These are phyloP conservation scores for Discostella stelligera DNA, from an alignment of 352 stramenopile species.

Conservation along the genomic window DNA sequence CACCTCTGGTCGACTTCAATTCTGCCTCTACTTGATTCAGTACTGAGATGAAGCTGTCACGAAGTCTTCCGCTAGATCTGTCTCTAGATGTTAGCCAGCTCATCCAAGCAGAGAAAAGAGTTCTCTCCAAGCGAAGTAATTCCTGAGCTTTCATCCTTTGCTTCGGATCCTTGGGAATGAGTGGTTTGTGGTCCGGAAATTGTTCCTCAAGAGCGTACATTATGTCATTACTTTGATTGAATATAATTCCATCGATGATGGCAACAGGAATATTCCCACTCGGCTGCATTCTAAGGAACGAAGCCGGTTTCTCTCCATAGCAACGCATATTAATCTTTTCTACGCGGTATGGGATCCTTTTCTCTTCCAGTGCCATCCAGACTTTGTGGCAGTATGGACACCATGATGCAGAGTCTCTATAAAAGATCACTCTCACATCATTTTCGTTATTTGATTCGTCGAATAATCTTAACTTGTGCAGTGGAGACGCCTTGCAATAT, in stretches of 20 bases:
- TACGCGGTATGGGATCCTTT: slow-evolving; percentile 84
- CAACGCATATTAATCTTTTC: slow-evolving; percentile 86
- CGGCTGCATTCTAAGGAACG: slow-evolving; percentile 55
- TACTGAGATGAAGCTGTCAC: slow-evolving; percentile 61
- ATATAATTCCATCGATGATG: slow-evolving; percentile 68
- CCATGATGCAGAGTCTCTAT: slow-evolving; percentile 83
- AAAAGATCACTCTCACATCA: slow-evolving; percentile 83
- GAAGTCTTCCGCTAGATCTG: slow-evolving; percentile 27
- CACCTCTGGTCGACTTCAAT: slow-evolving; percentile 55
- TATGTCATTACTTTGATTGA: slow-evolving; percentile 80
- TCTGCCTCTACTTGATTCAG: slow-evolving; percentile 73
- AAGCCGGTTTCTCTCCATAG: slow-evolving; percentile 71
- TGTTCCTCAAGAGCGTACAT: slow-evolving; percentile 66
- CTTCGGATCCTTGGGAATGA: slow-evolving; percentile 20
- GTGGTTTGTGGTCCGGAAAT: slow-evolving; percentile 53
- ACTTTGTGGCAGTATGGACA: slow-evolving; percentile 88
- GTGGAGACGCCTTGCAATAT: slow-evolving; percentile 57
- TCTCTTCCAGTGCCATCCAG: slow-evolving; percentile 85
- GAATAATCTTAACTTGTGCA: slow-evolving; percentile 75
- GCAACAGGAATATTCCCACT: slow-evolving; percentile 74
- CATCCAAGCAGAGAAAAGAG: slow-evolving; percentile 80
- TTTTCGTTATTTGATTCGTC: slow-evolving; percentile 73
- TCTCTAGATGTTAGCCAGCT: slow-evolving; percentile 73
- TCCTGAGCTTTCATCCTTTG: slow-evolving; percentile 44
- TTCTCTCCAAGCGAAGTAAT: slow-evolving; percentile 74